These are phyloP conservation scores for Mychonastes homosphaera DNA, from an alignment of 139 green algal genomes.

Conservation along the genomic window DNA sequence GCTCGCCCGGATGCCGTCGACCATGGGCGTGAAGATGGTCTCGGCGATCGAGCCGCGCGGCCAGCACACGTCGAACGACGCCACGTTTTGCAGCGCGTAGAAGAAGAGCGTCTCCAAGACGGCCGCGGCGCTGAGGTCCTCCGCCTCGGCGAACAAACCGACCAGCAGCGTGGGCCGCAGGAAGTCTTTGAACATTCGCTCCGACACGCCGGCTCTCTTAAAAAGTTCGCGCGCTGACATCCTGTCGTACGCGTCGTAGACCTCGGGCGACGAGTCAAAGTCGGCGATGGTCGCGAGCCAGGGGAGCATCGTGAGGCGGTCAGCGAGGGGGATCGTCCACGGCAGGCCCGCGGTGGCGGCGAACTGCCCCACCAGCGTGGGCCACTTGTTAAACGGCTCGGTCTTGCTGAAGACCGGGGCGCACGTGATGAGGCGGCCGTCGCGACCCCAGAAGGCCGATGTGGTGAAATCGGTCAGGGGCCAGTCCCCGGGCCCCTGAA, in stretches of 20 bases:
- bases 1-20: constrained; percentile 37
- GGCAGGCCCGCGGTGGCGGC: constrained; percentile 14
- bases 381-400: constrained; percentile 57
- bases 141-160: constrained; percentile 69
- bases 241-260: constrained; percentile 58
- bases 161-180: constrained; percentile 74
- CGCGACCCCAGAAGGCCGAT: constrained; percentile 57
- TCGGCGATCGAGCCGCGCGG: constrained; percentile 53
- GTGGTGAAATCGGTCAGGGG: constrained; percentile 70
- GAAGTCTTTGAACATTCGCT: constrained; percentile 35
- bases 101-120: constrained; percentile 79
- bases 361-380: constrained; percentile 62
- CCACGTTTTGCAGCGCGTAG: constrained; percentile 35
- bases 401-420: constrained; percentile 67
- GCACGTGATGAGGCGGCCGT: constrained; percentile 47
- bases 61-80: constrained; percentile 34
- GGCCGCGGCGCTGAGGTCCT: constrained; percentile 41
- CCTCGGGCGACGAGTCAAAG: constrained; percentile 41
- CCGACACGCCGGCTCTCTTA: constrained; percentile 28
- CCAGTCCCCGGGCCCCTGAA: constrained; percentile 47
- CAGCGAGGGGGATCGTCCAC: constrained; percentile 14
- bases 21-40: constrained; percentile 62
- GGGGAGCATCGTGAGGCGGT: constrained; percentile 71
- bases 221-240: constrained; percentile 80
- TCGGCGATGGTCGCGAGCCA: constrained; percentile 66